Percentiles rank a stretch among this genome's conserved stretches.
Conservation (phyloP, 352 stramenopile species). For the Pythium insidiosum region DNA sequence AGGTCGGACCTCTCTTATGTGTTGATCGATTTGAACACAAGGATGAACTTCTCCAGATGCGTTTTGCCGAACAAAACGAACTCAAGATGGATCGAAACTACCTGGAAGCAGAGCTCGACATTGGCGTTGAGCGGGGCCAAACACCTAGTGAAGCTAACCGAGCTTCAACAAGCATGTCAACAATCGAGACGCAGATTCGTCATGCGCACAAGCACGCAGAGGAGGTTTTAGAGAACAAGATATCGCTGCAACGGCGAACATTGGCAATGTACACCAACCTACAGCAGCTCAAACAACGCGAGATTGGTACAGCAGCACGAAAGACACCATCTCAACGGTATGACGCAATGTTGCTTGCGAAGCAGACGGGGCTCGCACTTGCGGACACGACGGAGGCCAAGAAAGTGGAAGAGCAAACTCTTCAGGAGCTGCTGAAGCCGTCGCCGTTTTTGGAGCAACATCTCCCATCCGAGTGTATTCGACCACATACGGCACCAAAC, state of each 20-base stretch:
- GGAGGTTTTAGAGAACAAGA: conserved; percentile 25
- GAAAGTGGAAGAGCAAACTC: neutral
- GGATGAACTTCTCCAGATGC: conserved; percentile 8
- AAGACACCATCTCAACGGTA: neutral
- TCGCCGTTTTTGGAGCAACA: conserved; percentile 49
- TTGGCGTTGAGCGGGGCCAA: conserved; percentile 16
- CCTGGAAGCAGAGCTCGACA: conserved; percentile 44
- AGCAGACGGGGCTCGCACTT: neutral
- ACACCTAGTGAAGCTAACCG: neutral
- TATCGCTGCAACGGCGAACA: conserved; percentile 35
- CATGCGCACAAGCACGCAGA: conserved; percentile 27
- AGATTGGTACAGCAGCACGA: too few species aligned
- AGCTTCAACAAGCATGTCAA: conserved; percentile 13
- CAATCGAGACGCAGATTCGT: conserved; percentile 35
- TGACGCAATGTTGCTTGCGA: neutral
- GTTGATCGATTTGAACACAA: conserved; percentile 26
- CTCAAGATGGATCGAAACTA: conserved; percentile 55
- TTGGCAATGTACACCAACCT: conserved; percentile 52
- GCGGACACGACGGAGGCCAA: neutral
- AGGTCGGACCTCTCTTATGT: conserved; percentile 28
- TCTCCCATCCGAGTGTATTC: conserved; percentile 20
- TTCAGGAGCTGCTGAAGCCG: conserved; percentile 20
- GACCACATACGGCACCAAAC: conserved; percentile 38
- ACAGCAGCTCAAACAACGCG: conserved; percentile 9
- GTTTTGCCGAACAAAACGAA: conserved; percentile 32